Percentiles rank a stretch among this genome's conserved stretches.
phyloP scores from a whole-genome alignment of 1,139 yeast genomes.

The Saccharomyces hybrid region DNA sequence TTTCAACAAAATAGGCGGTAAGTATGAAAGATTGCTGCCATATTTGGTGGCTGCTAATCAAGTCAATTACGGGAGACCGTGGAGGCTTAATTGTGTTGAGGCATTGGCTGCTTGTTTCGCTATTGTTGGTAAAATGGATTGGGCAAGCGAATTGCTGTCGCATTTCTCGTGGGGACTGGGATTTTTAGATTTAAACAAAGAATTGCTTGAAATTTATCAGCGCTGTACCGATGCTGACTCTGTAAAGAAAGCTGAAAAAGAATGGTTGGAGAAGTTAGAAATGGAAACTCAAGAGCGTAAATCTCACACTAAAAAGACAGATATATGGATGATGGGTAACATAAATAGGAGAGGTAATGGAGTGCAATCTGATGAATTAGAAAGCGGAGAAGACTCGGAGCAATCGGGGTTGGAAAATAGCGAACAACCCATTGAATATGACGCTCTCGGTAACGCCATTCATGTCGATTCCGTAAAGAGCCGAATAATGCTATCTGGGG shows the following conservation, averaged over 20 bases:
- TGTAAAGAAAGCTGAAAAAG: conserved; percentile 63
- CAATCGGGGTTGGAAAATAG: conserved; percentile 24
- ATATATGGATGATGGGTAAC: conserved; percentile 75
- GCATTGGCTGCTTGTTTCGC: conserved; percentile 97
- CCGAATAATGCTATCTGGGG: conserved; percentile 14
- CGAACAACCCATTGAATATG: conserved; percentile 24
- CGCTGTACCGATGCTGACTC: conserved; percentile 76
- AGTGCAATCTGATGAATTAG: conserved; percentile 23
- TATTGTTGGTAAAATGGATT: conserved; percentile 82
- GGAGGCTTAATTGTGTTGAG: conserved; percentile 94
- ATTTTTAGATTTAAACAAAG: conserved; percentile 75
- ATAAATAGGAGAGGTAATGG: conserved; percentile 42
- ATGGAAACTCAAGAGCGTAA: conserved; percentile 62
- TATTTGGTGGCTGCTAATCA: conserved; percentile 95
- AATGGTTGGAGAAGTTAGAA: conserved; percentile 64
- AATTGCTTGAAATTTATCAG: conserved; percentile 65
- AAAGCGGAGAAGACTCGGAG: conserved; percentile 22
- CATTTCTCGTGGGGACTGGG: conserved; percentile 92
- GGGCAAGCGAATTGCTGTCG: conserved; percentile 71
- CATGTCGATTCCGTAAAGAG: conserved; percentile 22
- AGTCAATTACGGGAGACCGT: conserved; percentile 93
- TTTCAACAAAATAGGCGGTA: conserved; percentile 62
- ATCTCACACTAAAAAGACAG: conserved; percentile 43
- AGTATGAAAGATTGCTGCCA: conserved; percentile 78
- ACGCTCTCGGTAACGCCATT: conserved; percentile 21